Percentiles rank a stretch among this genome's conserved stretches.
These are phyloP conservation scores for Erucastrum elatum DNA, from an alignment of 345 rosid genomes.

Conservation along the genomic window DNA sequence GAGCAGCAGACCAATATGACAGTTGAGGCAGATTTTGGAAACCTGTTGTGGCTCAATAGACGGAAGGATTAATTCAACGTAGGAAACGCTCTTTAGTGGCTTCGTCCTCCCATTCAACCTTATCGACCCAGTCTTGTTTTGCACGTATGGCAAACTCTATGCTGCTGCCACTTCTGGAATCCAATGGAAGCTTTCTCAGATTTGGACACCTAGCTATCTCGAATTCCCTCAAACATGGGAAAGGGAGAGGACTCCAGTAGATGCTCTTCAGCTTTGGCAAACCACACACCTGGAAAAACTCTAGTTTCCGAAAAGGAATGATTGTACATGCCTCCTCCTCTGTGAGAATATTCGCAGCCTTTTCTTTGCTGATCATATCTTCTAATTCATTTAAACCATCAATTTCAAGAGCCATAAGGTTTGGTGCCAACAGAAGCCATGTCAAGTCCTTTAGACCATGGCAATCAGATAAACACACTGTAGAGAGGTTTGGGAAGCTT, in stretches of 20 bases:
- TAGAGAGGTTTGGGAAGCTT: neutral
- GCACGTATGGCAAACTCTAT: neutral
- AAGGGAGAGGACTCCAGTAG: conserved; percentile 18
- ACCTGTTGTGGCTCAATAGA: neutral
- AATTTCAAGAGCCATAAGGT: neutral
- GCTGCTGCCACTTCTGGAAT: neutral
- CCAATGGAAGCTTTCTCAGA: conserved; percentile 25
- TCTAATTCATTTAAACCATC: too few species aligned
- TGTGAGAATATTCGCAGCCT: too few species aligned
- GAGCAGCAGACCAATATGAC: neutral
- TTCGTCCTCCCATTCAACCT: conserved; percentile 24
- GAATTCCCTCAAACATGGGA: neutral
- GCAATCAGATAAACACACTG: neutral
- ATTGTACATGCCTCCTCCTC: neutral
- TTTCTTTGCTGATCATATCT: too few species aligned
- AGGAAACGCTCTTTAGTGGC: conserved; percentile 18
- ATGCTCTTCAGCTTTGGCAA: too few species aligned
- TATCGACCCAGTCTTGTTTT: neutral
- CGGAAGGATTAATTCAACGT: neutral
- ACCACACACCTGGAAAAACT: too few species aligned
- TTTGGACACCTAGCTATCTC: neutral
- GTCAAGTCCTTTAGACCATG: neutral
- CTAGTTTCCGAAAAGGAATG: too few species aligned
- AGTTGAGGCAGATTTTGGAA: neutral
- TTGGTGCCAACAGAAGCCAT: neutral